Evolutionary conservation across 768 basidiomycete genomes (phyloP).

Genomic region (Polyporus arcularius): DNA sequence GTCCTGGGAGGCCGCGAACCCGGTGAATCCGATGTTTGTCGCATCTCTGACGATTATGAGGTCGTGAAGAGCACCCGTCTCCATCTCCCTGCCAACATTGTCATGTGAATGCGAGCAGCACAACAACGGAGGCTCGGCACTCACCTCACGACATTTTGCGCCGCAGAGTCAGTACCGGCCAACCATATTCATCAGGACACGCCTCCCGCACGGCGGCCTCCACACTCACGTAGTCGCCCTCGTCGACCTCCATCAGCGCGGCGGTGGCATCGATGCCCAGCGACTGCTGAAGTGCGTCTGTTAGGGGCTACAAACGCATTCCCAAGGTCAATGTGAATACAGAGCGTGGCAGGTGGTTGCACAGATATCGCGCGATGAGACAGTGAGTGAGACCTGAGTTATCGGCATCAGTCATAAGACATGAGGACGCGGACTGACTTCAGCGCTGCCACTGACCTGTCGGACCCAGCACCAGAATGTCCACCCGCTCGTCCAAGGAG

Average conservation of each 20-base stretch:
- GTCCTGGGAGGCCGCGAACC: constrained; percentile 47
- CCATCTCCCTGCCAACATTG: constrained; percentile 43
- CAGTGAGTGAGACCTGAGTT: constrained; percentile 66
- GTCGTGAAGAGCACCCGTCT: constrained; percentile 39
- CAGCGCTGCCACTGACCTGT: constrained; percentile 41
- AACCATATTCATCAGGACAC: constrained; percentile 75
- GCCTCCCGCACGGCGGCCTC: constrained; percentile 56
- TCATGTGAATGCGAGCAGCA: not conserved
- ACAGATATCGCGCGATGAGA: constrained; percentile 68
- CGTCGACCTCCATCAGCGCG: constrained; percentile 56
- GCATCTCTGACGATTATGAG: constrained; percentile 40
- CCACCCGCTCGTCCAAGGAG: constrained; percentile 25
- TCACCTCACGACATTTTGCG: constrained; percentile 65
- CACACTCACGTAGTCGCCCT: constrained; percentile 52
- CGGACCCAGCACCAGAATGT: constrained; percentile 73
- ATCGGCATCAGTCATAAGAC: too few species aligned
- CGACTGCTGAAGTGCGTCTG: constrained; percentile 52
- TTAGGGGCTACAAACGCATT: constrained; percentile 65
- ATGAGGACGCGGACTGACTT: too few species aligned
- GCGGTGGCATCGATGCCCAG: constrained; percentile 46
- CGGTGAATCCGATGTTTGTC: constrained; percentile 69
- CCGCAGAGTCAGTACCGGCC: constrained; percentile 78
- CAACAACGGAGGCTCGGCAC: constrained; percentile 23
- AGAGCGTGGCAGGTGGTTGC: constrained; percentile 56
- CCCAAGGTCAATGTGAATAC: constrained; percentile 71